These are phyloP conservation scores for Smallanthus sonchifolius DNA, from an alignment of 129 eudicot species.

Conservation along the genomic window DNA sequence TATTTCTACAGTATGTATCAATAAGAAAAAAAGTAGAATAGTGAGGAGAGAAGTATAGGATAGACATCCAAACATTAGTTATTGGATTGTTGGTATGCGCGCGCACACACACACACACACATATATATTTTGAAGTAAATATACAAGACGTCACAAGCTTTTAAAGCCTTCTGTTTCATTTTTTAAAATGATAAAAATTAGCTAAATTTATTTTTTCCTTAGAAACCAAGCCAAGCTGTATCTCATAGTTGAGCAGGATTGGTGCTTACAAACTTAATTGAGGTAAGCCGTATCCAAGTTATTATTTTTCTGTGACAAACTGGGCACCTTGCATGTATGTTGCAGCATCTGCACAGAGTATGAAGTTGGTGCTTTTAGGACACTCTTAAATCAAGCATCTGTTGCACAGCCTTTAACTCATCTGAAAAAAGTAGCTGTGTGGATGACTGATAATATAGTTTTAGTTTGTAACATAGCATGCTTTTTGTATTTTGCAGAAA, in stretches of 20 bases:
- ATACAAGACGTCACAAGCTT: background rate
- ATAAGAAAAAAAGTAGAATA: background rate
- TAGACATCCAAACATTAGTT: background rate
- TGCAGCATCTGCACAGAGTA: background rate
- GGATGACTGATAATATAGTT: background rate
- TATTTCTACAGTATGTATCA: too few relatives aligned
- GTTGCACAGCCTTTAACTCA: background rate
- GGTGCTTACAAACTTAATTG: background rate
- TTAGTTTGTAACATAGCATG: background rate
- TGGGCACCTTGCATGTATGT: background rate
- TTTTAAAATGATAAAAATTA: background rate
- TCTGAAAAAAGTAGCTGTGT: background rate
- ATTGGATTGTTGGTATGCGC: background rate
- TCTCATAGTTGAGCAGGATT: background rate
- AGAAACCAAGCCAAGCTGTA: background rate
- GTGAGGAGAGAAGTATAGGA: background rate
- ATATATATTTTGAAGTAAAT: background rate
- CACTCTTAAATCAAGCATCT: background rate
- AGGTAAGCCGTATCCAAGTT: background rate
- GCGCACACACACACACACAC: too few relatives aligned
- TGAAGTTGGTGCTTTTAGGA: slow-evolving; percentile 2
- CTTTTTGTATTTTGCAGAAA: slow-evolving; percentile 3
- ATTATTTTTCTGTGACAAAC: background rate
- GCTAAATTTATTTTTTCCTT: background rate
- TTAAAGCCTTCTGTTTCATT: too few relatives aligned